A percentile compares a stretch with the other conserved stretches of the same genome.
These are phyloP conservation scores for Sungouiozyma intestinalis DNA, from an alignment of 805 yeast species.

Conservation along the genomic window DNA sequence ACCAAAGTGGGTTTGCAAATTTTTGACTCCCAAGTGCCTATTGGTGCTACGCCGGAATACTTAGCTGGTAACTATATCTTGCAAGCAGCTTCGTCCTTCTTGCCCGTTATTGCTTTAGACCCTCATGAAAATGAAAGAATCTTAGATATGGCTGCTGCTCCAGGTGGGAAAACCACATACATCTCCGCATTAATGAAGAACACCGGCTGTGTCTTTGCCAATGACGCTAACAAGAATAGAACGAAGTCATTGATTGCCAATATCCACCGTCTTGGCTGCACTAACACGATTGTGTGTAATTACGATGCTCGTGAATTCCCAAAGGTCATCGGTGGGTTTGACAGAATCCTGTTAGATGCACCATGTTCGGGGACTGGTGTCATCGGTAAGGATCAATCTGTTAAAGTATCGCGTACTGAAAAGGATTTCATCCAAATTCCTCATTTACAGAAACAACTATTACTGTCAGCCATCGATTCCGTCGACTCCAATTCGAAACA, in stretches of 20 bases:
- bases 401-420: conserved; percentile 86
- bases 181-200: conserved; percentile 94
- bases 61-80: conserved; percentile 94
- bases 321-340: conserved; percentile 96
- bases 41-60: conserved; percentile 99
- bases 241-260: conserved; percentile 94
- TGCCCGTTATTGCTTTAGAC: conserved; percentile 94
- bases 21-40: conserved; percentile 98
- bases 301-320: conserved; percentile 98
- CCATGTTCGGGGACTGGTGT: conserved; percentile 99
- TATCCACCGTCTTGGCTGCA: conserved; percentile 93
- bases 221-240: conserved; percentile 93
- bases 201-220: conserved; percentile 95
- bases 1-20: conserved; percentile 96
- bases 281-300: conserved; percentile 91
- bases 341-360: conserved; percentile 89
- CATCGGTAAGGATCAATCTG: conserved; percentile 92
- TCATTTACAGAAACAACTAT: conserved; percentile 87
- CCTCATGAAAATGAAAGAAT: conserved; percentile 97
- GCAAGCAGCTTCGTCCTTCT: conserved; percentile 96
- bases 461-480: conserved; percentile 92
- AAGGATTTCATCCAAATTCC: conserved; percentile 96
- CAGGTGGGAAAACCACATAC: conserved; percentile 97
- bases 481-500: conserved; percentile 87
- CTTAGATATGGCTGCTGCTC: conserved; percentile 98